Evolutionary conservation across 2,329 filamentous ascomycete species (phyloP).

Genomic region (Fusarium drepaniforme): DNA sequence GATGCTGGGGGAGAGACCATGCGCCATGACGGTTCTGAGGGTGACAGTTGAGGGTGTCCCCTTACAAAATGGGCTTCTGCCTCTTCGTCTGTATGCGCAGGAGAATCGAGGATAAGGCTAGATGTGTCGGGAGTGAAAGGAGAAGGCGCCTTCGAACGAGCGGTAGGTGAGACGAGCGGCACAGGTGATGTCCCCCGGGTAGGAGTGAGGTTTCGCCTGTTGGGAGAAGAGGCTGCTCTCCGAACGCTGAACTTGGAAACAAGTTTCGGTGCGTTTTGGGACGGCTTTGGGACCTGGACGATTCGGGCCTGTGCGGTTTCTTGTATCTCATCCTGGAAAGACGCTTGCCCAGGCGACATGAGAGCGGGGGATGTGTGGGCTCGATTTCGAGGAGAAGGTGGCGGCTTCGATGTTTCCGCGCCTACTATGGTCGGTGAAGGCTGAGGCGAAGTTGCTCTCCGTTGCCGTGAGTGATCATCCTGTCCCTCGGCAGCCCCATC

Average conservation of each 20-base stretch:
- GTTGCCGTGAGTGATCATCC: conserved; percentile 45
- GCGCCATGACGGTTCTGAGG: conserved; percentile 60
- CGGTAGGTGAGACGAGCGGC: conserved; percentile 7
- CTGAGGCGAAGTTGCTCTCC: conserved; percentile 64
- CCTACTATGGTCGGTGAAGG: conserved; percentile 55
- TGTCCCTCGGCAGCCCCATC: conserved; percentile 57
- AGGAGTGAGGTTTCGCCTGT: conserved; percentile 15
- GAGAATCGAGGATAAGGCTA: conserved; percentile 56
- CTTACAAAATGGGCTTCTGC: conserved; percentile 42
- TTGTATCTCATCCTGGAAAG: conserved; percentile 44
- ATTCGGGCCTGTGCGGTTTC: conserved; percentile 25
- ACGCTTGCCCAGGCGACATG: conserved; percentile 57
- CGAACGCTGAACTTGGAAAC: conserved; percentile 46
- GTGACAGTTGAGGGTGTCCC: conserved; percentile 51
- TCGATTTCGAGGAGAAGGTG: conserved; percentile 56
- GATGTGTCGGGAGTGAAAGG: conserved; percentile 38
- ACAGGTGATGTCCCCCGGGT: conserved; percentile 26
- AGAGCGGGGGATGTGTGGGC: conserved; percentile 68
- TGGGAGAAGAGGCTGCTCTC: conserved; percentile 14
- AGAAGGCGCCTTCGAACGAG: conserved; percentile 27
- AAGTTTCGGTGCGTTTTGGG: conserved; percentile 24
- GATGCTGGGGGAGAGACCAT: conserved; percentile 58
- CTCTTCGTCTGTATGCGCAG: conserved; percentile 45
- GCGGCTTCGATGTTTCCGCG: conserved; percentile 31
- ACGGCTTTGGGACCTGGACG: conserved; percentile 18